A percentile compares a stretch with the other conserved stretches of the same genome.
phyloP scores from a whole-genome alignment of 2,329 filamentous ascomycete species.

The Knoxdaviesia capensis region DNA sequence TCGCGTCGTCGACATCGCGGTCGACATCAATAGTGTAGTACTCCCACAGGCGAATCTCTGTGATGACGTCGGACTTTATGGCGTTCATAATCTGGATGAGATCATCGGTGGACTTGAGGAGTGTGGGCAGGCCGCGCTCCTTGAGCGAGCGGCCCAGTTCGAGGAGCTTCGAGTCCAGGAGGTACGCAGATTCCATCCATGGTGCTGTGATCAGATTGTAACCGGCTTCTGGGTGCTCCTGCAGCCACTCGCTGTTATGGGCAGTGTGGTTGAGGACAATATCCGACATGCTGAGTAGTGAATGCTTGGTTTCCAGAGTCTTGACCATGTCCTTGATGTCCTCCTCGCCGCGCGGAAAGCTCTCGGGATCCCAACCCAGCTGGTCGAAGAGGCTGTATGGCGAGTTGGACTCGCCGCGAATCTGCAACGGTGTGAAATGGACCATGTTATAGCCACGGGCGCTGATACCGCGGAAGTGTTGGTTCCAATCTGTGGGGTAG shows the following conservation, averaged over 20 bases:
- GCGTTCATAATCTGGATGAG: constrained; percentile 65
- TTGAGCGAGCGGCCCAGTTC: constrained; percentile 60
- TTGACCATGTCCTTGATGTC: constrained; percentile 60
- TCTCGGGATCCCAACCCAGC: constrained; percentile 58
- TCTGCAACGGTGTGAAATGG: constrained; percentile 88
- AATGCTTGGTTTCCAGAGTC: constrained; percentile 69
- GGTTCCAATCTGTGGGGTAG: constrained; percentile 78
- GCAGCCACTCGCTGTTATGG: constrained; percentile 83
- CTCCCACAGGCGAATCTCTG: constrained; percentile 69
- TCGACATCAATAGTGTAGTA: constrained; percentile 77
- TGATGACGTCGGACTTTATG: constrained; percentile 63
- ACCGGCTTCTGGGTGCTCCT: constrained; percentile 84
- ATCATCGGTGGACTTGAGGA: constrained; percentile 50
- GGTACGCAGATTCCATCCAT: constrained; percentile 44
- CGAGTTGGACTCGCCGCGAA: constrained; percentile 77
- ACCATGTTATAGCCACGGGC: constrained; percentile 96
- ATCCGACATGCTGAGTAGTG: constrained; percentile 75
- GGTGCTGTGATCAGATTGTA: constrained; percentile 89
- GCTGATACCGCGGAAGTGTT: constrained; percentile 71
- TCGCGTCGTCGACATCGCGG: constrained; percentile 43
- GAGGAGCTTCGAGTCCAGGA: constrained; percentile 41
- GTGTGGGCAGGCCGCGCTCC: constrained; percentile 53
- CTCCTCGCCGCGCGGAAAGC: constrained; percentile 69
- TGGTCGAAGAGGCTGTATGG: constrained; percentile 96
- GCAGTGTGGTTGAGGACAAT: constrained; percentile 98